Percentiles rank a stretch among this genome's conserved stretches.
These are phyloP conservation scores for Cyclanthera cordifolia DNA, from an alignment of 306 rosid species.

Conservation along the genomic window DNA sequence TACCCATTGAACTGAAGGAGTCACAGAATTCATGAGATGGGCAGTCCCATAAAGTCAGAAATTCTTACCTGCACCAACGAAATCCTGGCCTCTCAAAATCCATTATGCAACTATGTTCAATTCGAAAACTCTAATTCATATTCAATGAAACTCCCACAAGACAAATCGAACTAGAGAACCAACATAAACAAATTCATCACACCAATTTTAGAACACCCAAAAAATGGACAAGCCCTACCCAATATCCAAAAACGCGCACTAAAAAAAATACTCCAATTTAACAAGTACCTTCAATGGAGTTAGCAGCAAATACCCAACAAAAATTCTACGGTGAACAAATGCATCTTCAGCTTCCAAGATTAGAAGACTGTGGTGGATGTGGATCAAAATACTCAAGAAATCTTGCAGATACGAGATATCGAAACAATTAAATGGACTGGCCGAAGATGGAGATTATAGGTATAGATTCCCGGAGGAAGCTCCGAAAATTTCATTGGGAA, in stretches of 20 bases:
- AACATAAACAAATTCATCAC: constrained; percentile 14
- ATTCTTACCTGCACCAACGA: constrained; percentile 25
- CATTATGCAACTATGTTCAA: constrained; percentile 44
- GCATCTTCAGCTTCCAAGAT: constrained; percentile 15
- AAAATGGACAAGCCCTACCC: constrained; percentile 15
- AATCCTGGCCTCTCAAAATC: constrained; percentile 33
- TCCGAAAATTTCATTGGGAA: constrained; percentile 20
- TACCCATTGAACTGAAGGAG: constrained; percentile 25
- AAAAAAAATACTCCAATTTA: background rate
- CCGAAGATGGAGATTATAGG: constrained; percentile 25
- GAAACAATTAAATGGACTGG: constrained; percentile 2
- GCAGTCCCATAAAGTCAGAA: constrained; percentile 33
- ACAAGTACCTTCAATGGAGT: constrained; percentile 24
- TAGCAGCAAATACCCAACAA: constrained; percentile 5
- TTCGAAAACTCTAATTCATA: constrained; percentile 41
- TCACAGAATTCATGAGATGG: constrained; percentile 19
- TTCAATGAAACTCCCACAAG: background rate
- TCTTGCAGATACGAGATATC: background rate
- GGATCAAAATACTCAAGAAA: constrained; percentile 8
- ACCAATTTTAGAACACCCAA: constrained; percentile 11
- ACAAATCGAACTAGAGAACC: constrained; percentile 12
- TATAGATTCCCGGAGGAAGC: constrained; percentile 45
- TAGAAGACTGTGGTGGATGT: constrained; percentile 18
- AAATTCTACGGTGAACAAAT: background rate
- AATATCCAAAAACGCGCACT: background rate